phyloP scores from a whole-genome alignment of 257 asterid species.

The Ilex asprella region DNA sequence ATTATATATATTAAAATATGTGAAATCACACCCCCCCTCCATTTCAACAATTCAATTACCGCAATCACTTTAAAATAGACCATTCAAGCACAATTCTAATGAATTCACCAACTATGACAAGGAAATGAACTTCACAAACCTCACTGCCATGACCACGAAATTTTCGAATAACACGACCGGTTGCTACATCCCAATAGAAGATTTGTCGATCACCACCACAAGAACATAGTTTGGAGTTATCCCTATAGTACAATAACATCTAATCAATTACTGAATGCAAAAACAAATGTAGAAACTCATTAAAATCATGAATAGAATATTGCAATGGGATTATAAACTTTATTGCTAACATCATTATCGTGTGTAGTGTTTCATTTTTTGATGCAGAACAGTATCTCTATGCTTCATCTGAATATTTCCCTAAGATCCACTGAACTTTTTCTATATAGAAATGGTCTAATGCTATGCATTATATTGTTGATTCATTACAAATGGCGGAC shows the following conservation, averaged over 20 bases:
- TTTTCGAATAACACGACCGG: constrained; percentile 84
- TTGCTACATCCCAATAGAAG: constrained; percentile 96
- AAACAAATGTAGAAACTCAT: too few relatives aligned
- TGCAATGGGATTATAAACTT: too few relatives aligned
- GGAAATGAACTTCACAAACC: constrained; percentile 26
- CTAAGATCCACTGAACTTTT: too few relatives aligned
- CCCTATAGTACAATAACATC: constrained; percentile 32
- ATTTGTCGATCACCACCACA: constrained; percentile 96
- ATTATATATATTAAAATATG: background rate
- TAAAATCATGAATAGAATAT: too few relatives aligned
- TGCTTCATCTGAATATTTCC: too few relatives aligned
- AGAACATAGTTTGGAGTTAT: constrained; percentile 76
- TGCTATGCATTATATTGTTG: too few relatives aligned
- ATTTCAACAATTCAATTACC: background rate
- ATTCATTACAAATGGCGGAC: too few relatives aligned
- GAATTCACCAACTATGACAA: background rate
- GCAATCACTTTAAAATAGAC: background rate
- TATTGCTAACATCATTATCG: too few relatives aligned
- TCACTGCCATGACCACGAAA: constrained; percentile 99
- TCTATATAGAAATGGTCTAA: too few relatives aligned
- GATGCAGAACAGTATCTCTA: too few relatives aligned
- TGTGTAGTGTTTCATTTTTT: too few relatives aligned
- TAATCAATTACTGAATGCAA: too few relatives aligned
- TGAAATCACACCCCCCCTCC: background rate
- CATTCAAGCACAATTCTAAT: background rate